These are phyloP conservation scores for Rhizopus arrhizus DNA, from an alignment of 371 early-diverging fungal species.

Conservation along the genomic window DNA sequence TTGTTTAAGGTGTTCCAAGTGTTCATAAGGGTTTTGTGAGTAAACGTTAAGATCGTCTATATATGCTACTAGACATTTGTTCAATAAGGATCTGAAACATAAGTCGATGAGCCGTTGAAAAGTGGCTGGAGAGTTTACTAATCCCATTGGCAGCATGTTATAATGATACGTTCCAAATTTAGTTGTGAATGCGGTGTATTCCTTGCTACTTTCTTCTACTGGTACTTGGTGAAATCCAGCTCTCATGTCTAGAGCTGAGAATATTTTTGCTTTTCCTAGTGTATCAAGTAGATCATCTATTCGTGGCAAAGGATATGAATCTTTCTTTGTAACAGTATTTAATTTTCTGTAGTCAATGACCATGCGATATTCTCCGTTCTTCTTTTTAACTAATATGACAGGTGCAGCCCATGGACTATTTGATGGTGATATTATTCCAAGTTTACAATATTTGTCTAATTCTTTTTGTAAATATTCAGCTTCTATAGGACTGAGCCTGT, in stretches of 20 bases:
- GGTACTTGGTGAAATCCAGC: conserved; percentile 11
- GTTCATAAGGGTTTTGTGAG: not conserved
- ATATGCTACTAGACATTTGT: not conserved
- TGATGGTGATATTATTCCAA: conserved; percentile 22
- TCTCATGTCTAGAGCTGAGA: conserved; percentile 20
- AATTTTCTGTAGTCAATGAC: conserved; percentile 47
- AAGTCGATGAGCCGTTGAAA: conserved; percentile 10
- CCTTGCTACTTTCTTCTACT: not conserved
- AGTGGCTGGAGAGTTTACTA: not conserved
- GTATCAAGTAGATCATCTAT: conserved; percentile 39
- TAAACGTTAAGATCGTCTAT: not conserved
- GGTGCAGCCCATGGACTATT: conserved; percentile 35
- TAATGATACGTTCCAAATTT: conserved; percentile 7
- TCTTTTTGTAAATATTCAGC: conserved; percentile 15
- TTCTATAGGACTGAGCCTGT: conserved; percentile 8
- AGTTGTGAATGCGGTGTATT: conserved; percentile 7
- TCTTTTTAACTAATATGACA: conserved; percentile 48
- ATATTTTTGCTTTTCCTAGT: conserved; percentile 27
- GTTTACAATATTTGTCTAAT: conserved; percentile 12
- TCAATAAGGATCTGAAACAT: not conserved
- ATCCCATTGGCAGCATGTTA: not conserved
- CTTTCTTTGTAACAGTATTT: conserved; percentile 35
- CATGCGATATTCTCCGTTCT: conserved; percentile 35
- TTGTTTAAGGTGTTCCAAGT: not conserved
- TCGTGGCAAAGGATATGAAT: conserved; percentile 35